These are phyloP conservation scores for Nepenthes mirabilis DNA, from an alignment of 148 eudicot species.

Conservation along the genomic window DNA sequence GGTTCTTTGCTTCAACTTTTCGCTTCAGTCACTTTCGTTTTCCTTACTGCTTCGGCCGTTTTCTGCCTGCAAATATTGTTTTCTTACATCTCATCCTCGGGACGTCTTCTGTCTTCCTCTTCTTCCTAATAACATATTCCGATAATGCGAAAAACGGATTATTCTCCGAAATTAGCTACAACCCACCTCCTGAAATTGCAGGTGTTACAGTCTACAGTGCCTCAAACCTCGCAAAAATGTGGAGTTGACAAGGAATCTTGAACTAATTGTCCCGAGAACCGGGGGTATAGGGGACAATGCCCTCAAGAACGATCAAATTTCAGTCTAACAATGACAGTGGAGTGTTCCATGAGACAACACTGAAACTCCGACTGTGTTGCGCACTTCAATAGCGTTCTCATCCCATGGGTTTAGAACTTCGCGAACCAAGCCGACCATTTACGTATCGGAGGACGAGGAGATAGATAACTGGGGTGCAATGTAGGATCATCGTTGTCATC, in stretches of 20 bases:
- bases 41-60: no score
- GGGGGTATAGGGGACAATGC: constrained; percentile 55
- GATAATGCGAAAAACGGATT: constrained; percentile 45
- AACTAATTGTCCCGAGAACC: constrained; percentile 16
- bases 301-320: constrained; percentile 33
- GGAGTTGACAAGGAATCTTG: constrained; percentile 60
- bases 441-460: constrained; percentile 36
- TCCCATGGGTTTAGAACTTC: constrained; percentile 56
- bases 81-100: constrained; percentile 71
- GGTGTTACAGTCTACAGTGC: constrained; percentile 22
- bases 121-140: constrained; percentile 46
- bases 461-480: constrained; percentile 15
- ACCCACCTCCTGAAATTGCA: constrained; percentile 33
- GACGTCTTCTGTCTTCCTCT: constrained; percentile 21
- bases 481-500: constrained; percentile 7
- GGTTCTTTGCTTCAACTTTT: no score
- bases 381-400: constrained; percentile 62
- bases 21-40: no score
- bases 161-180: constrained; percentile 38
- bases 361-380: constrained; percentile 42
- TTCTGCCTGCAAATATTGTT: no score
- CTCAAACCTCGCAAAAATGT: constrained; percentile 43
- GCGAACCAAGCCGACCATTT: constrained; percentile 61
- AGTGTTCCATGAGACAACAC: constrained; percentile 60
- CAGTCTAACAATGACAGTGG: constrained; percentile 54